Conservation (phyloP, 768 basidiomycete species). For the Cyathus striatus region DNA sequence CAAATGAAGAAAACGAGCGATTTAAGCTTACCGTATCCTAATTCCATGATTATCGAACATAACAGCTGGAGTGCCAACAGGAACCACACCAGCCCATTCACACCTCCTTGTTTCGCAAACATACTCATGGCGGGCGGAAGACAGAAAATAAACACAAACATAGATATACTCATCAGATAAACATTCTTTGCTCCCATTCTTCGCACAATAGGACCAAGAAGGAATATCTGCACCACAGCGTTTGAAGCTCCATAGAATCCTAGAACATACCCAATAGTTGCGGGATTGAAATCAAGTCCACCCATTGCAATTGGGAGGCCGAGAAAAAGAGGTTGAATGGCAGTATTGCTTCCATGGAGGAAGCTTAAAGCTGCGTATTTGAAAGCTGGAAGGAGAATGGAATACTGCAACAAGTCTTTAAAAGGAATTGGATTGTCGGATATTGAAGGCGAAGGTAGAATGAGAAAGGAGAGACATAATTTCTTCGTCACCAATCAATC, state of each 20-base stretch:
- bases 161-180: slow-evolving; percentile 37
- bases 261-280: slow-evolving; percentile 49
- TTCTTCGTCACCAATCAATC: neutral
- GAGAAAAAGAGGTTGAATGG: slow-evolving; percentile 47
- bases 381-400: slow-evolving; percentile 45
- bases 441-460: slow-evolving; percentile 3
- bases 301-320: slow-evolving; percentile 52
- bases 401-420: slow-evolving; percentile 34
- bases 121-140: slow-evolving; percentile 47
- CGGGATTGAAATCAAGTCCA: slow-evolving; percentile 51
- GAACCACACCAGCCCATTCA: slow-evolving; percentile 19
- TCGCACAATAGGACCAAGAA: slow-evolving; percentile 47
- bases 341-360: slow-evolving; percentile 22
- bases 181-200: slow-evolving; percentile 50
- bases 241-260: slow-evolving; percentile 47
- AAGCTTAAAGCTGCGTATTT: slow-evolving; percentile 55
- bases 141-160: slow-evolving; percentile 38
- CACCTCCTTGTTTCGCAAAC: slow-evolving; percentile 26
- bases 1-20: too few relatives aligned
- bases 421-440: slow-evolving; percentile 36
- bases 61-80: slow-evolving; percentile 20
- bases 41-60: slow-evolving; percentile 21
- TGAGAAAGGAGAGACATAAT: slow-evolving; percentile 2
- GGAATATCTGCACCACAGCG: slow-evolving; percentile 47
- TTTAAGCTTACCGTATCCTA: slow-evolving; percentile 27